Conservation (phyloP, 441 rosid species). For the Erodium chrysanthum region DNA sequence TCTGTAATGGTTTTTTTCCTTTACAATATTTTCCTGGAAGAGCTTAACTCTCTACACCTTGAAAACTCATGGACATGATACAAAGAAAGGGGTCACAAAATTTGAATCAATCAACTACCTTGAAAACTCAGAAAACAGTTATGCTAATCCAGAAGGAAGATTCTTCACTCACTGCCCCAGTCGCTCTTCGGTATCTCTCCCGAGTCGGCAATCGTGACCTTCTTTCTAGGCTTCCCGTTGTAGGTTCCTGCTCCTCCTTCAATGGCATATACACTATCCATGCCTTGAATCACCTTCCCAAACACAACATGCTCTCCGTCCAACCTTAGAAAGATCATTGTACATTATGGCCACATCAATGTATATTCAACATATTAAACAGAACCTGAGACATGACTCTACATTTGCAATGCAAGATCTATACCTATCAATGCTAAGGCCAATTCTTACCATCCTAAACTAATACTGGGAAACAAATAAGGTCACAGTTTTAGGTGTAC, state of each 20-base stretch:
- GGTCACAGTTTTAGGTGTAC: no score
- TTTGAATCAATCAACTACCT: conserved; percentile 17
- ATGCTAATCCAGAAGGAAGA: background rate
- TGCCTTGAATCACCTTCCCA: conserved; percentile 85
- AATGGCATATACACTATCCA: conserved; percentile 72
- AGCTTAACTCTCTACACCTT: background rate
- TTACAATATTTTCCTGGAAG: conserved; percentile 2
- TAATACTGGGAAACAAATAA: no score
- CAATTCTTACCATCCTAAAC: no score
- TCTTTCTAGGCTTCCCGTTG: conserved; percentile 89
- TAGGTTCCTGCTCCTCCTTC: conserved; percentile 98
- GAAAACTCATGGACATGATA: conserved; percentile 20
- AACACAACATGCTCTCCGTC: conserved; percentile 92
- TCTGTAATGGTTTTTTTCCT: no score
- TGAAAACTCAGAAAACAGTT: conserved; percentile 7
- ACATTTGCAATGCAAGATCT: no score
- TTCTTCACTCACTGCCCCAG: conserved; percentile 79
- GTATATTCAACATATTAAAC: no score
- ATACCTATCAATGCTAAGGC: no score
- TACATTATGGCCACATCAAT: background rate
- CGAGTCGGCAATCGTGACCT: conserved; percentile 67
- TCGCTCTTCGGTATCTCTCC: conserved; percentile 82
- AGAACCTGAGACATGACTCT: no score
- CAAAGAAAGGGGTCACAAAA: conserved; percentile 13
- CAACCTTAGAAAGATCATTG: conserved; percentile 38